Conservation (phyloP, 2,329 filamentous ascomycete species). For the Mycosphaerelloides madeirae region DNA sequence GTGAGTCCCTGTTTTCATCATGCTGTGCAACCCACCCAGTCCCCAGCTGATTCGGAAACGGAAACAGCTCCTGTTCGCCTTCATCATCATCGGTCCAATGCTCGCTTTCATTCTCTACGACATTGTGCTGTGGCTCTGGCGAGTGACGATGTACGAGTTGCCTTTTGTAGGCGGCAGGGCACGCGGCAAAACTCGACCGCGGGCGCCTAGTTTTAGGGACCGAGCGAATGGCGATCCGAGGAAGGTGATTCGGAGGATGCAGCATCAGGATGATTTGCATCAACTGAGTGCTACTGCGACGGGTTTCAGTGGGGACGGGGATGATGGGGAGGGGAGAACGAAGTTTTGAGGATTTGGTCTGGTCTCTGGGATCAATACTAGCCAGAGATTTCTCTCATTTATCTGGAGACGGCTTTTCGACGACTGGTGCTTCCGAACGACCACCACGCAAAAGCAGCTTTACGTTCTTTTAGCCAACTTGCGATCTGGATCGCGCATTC, state of each 20-base stretch:
- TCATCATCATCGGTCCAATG: constrained; percentile 61
- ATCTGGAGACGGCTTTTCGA: too few relatives aligned
- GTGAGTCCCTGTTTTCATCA: constrained; percentile 50
- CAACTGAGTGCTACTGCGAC: too few relatives aligned
- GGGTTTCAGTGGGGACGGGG: too few relatives aligned
- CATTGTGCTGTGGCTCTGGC: constrained; percentile 57
- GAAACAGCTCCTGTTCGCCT: constrained; percentile 54
- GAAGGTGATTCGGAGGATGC: constrained; percentile 30
- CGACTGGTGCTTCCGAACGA: too few relatives aligned
- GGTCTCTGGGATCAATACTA: too few relatives aligned
- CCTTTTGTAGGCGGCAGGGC: constrained; percentile 59
- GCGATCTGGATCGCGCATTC: too few relatives aligned
- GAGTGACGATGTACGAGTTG: constrained; percentile 54
- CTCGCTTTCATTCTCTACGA: constrained; percentile 59
- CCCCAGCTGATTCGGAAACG: constrained; percentile 2
- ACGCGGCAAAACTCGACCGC: constrained; percentile 54
- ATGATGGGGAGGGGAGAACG: too few relatives aligned
- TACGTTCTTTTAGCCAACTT: constrained; percentile 6
- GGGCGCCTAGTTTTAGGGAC: constrained; percentile 58
- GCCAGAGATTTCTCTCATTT: too few relatives aligned
- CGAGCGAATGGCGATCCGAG: constrained; percentile 49
- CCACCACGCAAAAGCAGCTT: too few relatives aligned
- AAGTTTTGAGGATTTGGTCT: constrained; percentile 18
- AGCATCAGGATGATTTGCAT: too few relatives aligned
- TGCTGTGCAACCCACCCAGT: constrained; percentile 7